Evolutionary conservation across 495 filamentous ascomycete genomes (phyloP).

Genomic region (Penicillium macrosclerotiorum): DNA sequence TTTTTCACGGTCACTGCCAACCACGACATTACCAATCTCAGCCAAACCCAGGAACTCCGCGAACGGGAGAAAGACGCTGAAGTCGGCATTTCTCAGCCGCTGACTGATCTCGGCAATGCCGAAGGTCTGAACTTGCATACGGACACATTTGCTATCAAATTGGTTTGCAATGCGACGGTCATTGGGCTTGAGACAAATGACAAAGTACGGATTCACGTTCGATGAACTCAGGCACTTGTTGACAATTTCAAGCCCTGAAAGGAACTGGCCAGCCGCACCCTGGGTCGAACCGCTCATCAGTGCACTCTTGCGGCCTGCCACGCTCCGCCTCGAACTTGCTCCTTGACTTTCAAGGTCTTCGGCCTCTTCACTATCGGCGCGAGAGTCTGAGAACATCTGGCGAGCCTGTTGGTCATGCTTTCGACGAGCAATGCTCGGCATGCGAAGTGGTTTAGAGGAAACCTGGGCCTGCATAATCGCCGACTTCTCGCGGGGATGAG

Average conservation of each 20-base stretch:
- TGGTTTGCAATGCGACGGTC: slow-evolving; percentile 97
- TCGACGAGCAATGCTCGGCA: slow-evolving; percentile 85
- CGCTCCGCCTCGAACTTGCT: slow-evolving; percentile 36
- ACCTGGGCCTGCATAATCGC: slow-evolving; percentile 96
- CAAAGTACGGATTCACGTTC: slow-evolving; percentile 88
- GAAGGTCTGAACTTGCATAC: slow-evolving; percentile 90
- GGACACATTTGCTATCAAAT: slow-evolving; percentile 97
- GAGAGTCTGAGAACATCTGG: slow-evolving; percentile 28
- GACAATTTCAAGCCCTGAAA: slow-evolving; percentile 85
- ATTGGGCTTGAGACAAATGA: slow-evolving; percentile 97
- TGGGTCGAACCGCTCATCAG: slow-evolving; percentile 57
- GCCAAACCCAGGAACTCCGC: slow-evolving; percentile 90
- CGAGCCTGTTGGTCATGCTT: slow-evolving; percentile 53
- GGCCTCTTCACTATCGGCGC: slow-evolving; percentile 46
- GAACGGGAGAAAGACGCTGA: slow-evolving; percentile 93
- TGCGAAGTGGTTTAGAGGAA: slow-evolving; percentile 87
- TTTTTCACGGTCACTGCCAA: slow-evolving; percentile 92
- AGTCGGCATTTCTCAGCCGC: slow-evolving; percentile 85
- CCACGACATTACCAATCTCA: slow-evolving; percentile 75
- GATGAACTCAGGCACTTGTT: slow-evolving; percentile 75
- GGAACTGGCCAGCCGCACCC: slow-evolving; percentile 88
- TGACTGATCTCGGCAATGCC: slow-evolving; percentile 97
- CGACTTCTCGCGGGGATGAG: slow-evolving; percentile 84
- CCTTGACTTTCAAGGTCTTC: slow-evolving; percentile 53
- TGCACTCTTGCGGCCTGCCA: slow-evolving; percentile 36